Evolutionary conservation across 371 early-diverging fungal genomes (phyloP).

Genomic region (Parasitella parasitica): DNA sequence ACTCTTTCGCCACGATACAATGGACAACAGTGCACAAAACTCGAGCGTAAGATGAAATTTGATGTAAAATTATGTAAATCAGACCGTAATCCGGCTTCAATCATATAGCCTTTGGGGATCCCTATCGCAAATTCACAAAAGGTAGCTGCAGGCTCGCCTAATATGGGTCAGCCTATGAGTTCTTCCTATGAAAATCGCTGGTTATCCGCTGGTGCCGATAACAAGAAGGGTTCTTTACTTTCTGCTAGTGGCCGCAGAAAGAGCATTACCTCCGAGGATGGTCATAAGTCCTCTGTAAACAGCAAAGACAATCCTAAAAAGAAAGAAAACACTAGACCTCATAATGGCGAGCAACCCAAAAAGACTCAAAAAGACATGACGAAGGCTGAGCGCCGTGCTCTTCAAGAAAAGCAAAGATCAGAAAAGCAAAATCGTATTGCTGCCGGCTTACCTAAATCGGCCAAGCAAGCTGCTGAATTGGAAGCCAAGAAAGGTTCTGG

Average conservation of each 20-base stretch:
- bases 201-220: conserved; percentile 19
- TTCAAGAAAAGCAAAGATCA: conserved; percentile 76
- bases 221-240: conserved; percentile 13
- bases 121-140: conserved; percentile 9
- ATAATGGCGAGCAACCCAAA: conserved; percentile 23
- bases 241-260: conserved; percentile 11
- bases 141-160: conserved; percentile 6
- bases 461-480: conserved; percentile 16
- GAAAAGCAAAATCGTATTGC: conserved; percentile 66
- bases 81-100: neutral
- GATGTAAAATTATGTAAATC: neutral
- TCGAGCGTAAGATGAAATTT: conserved; percentile 17
- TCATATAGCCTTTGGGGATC: conserved; percentile 17
- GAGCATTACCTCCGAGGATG: conserved; percentile 18
- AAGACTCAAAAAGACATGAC: conserved; percentile 78
- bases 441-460: conserved; percentile 43
- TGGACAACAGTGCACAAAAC: conserved; percentile 18
- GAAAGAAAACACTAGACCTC: conserved; percentile 10
- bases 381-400: conserved; percentile 87
- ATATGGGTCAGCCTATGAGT: conserved; percentile 30
- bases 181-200: conserved; percentile 31
- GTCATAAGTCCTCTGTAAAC: neutral
- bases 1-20: neutral
- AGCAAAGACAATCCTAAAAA: conserved; percentile 16
- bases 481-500: conserved; percentile 18